Conservation (phyloP, 352 stramenopile species). For the Phytophthora cajani region DNA sequence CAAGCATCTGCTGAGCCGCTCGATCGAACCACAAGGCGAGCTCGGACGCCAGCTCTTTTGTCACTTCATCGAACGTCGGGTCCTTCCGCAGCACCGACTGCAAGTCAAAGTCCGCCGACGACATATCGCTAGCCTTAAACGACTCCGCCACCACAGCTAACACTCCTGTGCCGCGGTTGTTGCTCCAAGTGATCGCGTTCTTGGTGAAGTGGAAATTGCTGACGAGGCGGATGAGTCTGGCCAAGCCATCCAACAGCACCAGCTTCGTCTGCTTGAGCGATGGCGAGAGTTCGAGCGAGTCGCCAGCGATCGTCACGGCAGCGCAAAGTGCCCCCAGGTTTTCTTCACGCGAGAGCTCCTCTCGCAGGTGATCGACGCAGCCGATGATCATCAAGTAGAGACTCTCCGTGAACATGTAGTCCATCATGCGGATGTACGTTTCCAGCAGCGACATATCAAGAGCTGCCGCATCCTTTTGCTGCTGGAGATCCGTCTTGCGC, state of each 20-base stretch:
- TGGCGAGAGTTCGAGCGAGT: slow-evolving; percentile 51
- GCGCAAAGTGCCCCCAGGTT: slow-evolving; percentile 54
- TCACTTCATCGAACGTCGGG: slow-evolving; percentile 46
- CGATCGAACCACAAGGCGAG: slow-evolving; percentile 57
- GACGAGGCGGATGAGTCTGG: slow-evolving; percentile 58
- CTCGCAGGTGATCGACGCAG: slow-evolving; percentile 42
- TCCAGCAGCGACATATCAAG: slow-evolving; percentile 56
- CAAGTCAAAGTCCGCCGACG: slow-evolving; percentile 49
- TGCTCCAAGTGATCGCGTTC: slow-evolving; percentile 64
- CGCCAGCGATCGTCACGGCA: slow-evolving; percentile 51
- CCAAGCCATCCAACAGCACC: slow-evolving; percentile 58
- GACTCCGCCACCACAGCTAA: slow-evolving; percentile 41
- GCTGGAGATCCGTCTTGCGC: slow-evolving; percentile 39
- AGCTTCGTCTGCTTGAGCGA: slow-evolving; percentile 58
- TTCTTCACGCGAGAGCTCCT: slow-evolving; percentile 46
- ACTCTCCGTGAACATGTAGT: slow-evolving; percentile 76
- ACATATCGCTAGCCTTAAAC: slow-evolving; percentile 34
- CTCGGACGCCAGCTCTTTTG: slow-evolving; percentile 37
- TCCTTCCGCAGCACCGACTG: slow-evolving; percentile 56
- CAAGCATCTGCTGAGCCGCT: slow-evolving; percentile 59
- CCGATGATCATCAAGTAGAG: slow-evolving; percentile 72
- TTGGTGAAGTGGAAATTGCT: slow-evolving; percentile 74
- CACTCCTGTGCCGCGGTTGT: slow-evolving; percentile 50
- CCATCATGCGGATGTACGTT: slow-evolving; percentile 64
- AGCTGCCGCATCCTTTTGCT: slow-evolving; percentile 52